Evolutionary conservation across 176 grass and related monocot species (phyloP).

Genomic region (Tuctoria greenei): DNA sequence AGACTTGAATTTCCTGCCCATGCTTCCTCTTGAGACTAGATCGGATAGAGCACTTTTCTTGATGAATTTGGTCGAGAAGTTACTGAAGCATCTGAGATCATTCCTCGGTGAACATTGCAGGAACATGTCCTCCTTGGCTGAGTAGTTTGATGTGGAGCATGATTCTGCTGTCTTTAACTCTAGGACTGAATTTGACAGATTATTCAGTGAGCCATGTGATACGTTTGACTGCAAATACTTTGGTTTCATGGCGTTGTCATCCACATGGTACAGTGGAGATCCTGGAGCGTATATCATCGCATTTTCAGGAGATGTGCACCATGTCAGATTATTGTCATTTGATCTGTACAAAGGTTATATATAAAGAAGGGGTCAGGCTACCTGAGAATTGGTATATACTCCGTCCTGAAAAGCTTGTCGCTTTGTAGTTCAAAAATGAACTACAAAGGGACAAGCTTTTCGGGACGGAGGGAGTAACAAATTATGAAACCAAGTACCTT

Average conservation of each 20-base stretch:
- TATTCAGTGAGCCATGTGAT: slow-evolving; percentile 57
- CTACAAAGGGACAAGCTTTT: too few species aligned
- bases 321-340: slow-evolving; percentile 56
- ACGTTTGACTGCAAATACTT: slow-evolving; percentile 54
- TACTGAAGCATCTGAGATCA: slow-evolving; percentile 87
- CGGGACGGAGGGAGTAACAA: too few species aligned
- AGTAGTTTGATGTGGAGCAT: slow-evolving; percentile 41
- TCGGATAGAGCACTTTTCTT: slow-evolving; percentile 60
- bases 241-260: slow-evolving; percentile 36
- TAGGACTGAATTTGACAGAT: slow-evolving; percentile 60
- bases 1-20: slow-evolving; percentile 58
- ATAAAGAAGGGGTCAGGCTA: slow-evolving; percentile 20
- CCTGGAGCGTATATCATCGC: slow-evolving; percentile 58
- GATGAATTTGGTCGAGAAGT: slow-evolving; percentile 75
- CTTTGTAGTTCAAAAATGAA: too few species aligned
- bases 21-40: slow-evolving; percentile 66
- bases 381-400: neutral
- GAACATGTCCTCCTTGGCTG: slow-evolving; percentile 42
- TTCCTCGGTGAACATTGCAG: slow-evolving; percentile 49
- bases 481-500: slow-evolving; percentile 54
- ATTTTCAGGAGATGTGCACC: slow-evolving; percentile 56
- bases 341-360: slow-evolving; percentile 32
- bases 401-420: too few species aligned
- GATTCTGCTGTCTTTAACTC: slow-evolving; percentile 47
- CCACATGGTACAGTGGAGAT: slow-evolving; percentile 41